A percentile compares a stretch with the other conserved stretches of the same genome.
phyloP scores from a whole-genome alignment of 2,329 filamentous ascomycete species.

The Magnaporthiopsis poae region DNA sequence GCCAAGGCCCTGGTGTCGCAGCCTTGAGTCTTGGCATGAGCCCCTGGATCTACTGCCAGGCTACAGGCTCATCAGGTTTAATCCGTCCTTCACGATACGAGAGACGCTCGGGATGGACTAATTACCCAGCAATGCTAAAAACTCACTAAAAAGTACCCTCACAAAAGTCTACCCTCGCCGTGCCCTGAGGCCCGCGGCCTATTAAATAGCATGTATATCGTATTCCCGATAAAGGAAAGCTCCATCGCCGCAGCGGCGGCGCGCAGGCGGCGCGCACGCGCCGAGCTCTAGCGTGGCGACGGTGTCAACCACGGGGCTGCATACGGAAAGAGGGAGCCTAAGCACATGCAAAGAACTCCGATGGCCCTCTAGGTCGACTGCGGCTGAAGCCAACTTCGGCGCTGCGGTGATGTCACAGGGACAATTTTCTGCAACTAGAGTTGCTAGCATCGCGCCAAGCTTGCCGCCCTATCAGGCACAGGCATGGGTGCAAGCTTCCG shows the following conservation, averaged over 20 bases:
- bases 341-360: too few relatives aligned
- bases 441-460: too few relatives aligned
- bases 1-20: neutral
- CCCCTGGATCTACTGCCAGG: neutral
- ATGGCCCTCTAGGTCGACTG: too few relatives aligned
- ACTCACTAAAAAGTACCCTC: slow-evolving; percentile 12
- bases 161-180: slow-evolving; percentile 9
- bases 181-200: slow-evolving; percentile 6
- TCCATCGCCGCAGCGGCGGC: slow-evolving; percentile 5
- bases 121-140: neutral
- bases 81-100: slow-evolving; percentile 9
- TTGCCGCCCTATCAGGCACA: too few relatives aligned
- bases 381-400: too few relatives aligned
- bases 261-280: neutral
- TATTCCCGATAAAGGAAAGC: slow-evolving; percentile 10
- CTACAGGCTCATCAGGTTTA: neutral
- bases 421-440: too few relatives aligned
- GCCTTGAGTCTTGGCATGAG: neutral
- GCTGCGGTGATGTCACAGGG: neutral
- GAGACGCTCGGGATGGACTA: too few relatives aligned
- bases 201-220: slow-evolving; percentile 10
- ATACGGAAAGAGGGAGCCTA: neutral
- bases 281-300: slow-evolving; percentile 2
- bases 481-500: too few relatives aligned
- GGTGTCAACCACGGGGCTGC: slow-evolving; percentile 23